phyloP scores from a whole-genome alignment of 1,284 basidiomycete genomes.

The Volvariella volvacea region DNA sequence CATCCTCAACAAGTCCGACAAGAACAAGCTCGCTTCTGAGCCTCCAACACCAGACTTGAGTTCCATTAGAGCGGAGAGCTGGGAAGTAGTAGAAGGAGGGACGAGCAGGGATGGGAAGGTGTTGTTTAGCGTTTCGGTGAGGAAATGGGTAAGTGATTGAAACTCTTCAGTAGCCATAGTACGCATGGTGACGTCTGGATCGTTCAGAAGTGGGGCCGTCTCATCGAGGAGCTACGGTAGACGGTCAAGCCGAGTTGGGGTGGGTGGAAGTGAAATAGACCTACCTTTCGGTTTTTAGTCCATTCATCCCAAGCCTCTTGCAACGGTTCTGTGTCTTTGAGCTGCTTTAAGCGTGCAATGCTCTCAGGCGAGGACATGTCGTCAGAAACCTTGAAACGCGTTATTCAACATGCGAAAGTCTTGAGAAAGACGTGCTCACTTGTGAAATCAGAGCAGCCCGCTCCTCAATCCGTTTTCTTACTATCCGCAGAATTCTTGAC shows the following conservation, averaged over 20 bases:
- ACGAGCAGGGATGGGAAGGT: slow-evolving; percentile 70
- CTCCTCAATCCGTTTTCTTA: slow-evolving; percentile 34
- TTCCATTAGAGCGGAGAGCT: slow-evolving; percentile 80
- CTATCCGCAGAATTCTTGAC: slow-evolving; percentile 29
- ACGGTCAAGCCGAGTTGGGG: too few relatives aligned
- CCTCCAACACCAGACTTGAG: slow-evolving; percentile 93
- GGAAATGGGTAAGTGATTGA: slow-evolving; percentile 37
- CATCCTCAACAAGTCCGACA: slow-evolving; percentile 77
- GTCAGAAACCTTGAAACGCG: slow-evolving; percentile 15
- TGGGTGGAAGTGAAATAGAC: slow-evolving; percentile 8
- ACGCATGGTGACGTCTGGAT: slow-evolving; percentile 74
- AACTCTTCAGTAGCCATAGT: slow-evolving; percentile 74
- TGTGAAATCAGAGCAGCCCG: slow-evolving; percentile 26
- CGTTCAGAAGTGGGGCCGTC: slow-evolving; percentile 56
- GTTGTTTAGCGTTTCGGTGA: slow-evolving; percentile 41
- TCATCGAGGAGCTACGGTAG: slow-evolving; percentile 59
- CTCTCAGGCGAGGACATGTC: slow-evolving; percentile 19
- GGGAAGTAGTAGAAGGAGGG: slow-evolving; percentile 57
- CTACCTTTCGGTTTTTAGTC: slow-evolving; percentile 22
- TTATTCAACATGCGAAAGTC: neutral
- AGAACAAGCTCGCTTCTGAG: slow-evolving; percentile 82
- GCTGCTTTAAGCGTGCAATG: slow-evolving; percentile 17
- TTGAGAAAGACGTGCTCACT: slow-evolving; percentile 14
- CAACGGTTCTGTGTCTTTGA: slow-evolving; percentile 22
- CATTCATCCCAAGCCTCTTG: slow-evolving; percentile 23